Conservation (phyloP, 2,329 filamentous ascomycete genomes). For the Kalaharituber pfeilii region DNA sequence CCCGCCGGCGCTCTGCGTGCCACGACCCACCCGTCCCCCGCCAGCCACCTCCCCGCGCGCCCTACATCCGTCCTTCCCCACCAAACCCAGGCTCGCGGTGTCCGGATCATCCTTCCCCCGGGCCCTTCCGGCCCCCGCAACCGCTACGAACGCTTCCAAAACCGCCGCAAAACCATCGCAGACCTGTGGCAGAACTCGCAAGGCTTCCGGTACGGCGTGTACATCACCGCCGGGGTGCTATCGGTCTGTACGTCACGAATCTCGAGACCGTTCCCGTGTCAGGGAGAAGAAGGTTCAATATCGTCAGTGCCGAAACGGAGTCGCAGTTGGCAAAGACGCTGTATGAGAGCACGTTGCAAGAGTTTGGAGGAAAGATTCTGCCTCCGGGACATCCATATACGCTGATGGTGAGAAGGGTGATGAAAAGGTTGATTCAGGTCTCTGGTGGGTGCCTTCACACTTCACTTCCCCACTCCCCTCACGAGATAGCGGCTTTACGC, state of each 20-base stretch:
- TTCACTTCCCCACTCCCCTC: not conserved
- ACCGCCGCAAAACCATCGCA: not conserved
- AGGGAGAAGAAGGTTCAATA: slow-evolving; percentile 56
- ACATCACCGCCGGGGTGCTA: slow-evolving; percentile 1
- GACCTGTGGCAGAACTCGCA: not conserved
- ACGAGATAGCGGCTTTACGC: not conserved
- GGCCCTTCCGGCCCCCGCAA: too few species aligned
- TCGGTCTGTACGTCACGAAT: slow-evolving; percentile 46
- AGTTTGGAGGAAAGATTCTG: slow-evolving; percentile 39
- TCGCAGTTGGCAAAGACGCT: slow-evolving; percentile 36
- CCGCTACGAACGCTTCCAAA: not conserved
- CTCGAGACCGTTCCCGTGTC: slow-evolving; percentile 57
- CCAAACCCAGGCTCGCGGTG: too few species aligned
- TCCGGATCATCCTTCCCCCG: too few species aligned
- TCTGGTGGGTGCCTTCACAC: slow-evolving; percentile 28
- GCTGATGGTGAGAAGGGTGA: slow-evolving; percentile 41
- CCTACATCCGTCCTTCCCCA: not conserved
- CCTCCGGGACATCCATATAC: slow-evolving; percentile 38
- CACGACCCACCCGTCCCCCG: too few species aligned
- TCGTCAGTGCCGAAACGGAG: slow-evolving; percentile 40
- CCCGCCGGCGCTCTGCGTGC: too few species aligned
- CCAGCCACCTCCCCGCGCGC: too few species aligned
- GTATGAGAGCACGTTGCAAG: slow-evolving; percentile 39
- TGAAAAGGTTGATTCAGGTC: slow-evolving; percentile 48
- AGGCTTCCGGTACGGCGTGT: not conserved